phyloP scores from a whole-genome alignment of 1,284 basidiomycete species.

The Ustilago hordei region DNA sequence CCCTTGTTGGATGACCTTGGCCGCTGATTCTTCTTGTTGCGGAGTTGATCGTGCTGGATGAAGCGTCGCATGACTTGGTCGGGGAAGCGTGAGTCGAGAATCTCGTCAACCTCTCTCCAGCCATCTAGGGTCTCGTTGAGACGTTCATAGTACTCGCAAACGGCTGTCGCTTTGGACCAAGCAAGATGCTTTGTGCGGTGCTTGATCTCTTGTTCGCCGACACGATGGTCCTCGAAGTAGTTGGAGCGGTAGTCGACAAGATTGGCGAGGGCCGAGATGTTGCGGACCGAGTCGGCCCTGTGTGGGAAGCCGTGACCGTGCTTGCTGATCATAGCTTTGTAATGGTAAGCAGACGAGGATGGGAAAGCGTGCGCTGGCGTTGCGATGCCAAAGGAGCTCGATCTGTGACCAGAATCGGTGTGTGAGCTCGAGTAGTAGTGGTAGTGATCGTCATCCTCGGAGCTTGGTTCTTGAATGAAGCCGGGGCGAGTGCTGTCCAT shows the following conservation, averaged over 20 bases:
- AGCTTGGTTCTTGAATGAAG: slow-evolving; percentile 18
- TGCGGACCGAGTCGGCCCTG: slow-evolving; percentile 56
- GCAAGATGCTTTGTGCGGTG: slow-evolving; percentile 43
- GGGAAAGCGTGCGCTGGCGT: slow-evolving; percentile 33
- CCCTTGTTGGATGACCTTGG: slow-evolving; percentile 23
- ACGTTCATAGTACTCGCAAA: slow-evolving; percentile 61
- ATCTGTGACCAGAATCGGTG: slow-evolving; percentile 24
- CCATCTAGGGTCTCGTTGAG: slow-evolving; percentile 65
- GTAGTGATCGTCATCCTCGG: slow-evolving; percentile 27
- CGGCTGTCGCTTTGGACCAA: slow-evolving; percentile 41
- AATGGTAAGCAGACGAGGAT: slow-evolving; percentile 41
- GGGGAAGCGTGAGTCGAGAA: slow-evolving; percentile 67
- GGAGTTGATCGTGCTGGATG: slow-evolving; percentile 23
- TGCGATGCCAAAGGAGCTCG: slow-evolving; percentile 39
- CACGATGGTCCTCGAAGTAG: slow-evolving; percentile 59
- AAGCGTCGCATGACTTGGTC: slow-evolving; percentile 66
- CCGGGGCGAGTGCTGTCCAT: slow-evolving; percentile 11
- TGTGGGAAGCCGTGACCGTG: slow-evolving; percentile 57
- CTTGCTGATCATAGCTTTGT: slow-evolving; percentile 42
- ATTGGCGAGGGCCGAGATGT: slow-evolving; percentile 59
- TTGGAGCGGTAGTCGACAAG: slow-evolving; percentile 63
- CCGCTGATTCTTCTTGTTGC: slow-evolving; percentile 22
- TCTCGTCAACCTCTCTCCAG: slow-evolving; percentile 67
- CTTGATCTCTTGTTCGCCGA: slow-evolving; percentile 51
- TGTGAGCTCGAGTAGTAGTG: slow-evolving; percentile 30